phyloP scores from a whole-genome alignment of 1,139 yeast genomes.

The Suhomyces ambrosiae region DNA sequence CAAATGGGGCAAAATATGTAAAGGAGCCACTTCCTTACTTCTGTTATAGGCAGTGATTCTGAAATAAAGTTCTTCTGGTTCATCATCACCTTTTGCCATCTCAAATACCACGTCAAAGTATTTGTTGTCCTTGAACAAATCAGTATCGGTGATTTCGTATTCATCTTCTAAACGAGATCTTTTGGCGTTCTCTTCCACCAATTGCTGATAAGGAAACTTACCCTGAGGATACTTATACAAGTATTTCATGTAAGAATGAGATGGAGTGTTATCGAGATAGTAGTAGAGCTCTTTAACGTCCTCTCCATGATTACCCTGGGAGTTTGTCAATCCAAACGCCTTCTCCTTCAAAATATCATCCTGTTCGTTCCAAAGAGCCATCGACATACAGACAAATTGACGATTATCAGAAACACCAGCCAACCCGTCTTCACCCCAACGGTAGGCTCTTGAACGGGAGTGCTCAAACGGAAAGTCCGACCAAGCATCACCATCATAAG shows the following conservation, averaged over 20 bases:
- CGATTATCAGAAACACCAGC: slow-evolving; percentile 91
- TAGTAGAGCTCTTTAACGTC: slow-evolving; percentile 86
- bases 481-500: slow-evolving; percentile 91
- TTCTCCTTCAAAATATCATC: slow-evolving; percentile 87
- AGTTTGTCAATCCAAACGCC: slow-evolving; percentile 86
- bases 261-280: slow-evolving; percentile 86
- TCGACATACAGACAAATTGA: slow-evolving; percentile 71
- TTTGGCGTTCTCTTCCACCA: slow-evolving; percentile 69
- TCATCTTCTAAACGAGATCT: slow-evolving; percentile 67
- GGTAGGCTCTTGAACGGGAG: slow-evolving; percentile 76
- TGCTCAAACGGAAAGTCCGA: slow-evolving; percentile 86
- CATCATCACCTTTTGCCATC: slow-evolving; percentile 84
- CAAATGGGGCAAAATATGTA: slow-evolving; percentile 84
- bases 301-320: slow-evolving; percentile 95
- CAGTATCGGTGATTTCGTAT: slow-evolving; percentile 76
- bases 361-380: slow-evolving; percentile 91
- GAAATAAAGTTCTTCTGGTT: slow-evolving; percentile 79
- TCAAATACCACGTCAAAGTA: slow-evolving; percentile 92
- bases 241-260: slow-evolving; percentile 92
- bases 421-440: slow-evolving; percentile 98
- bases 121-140: slow-evolving; percentile 72
- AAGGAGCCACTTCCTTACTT: slow-evolving; percentile 80
- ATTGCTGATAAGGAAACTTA: slow-evolving; percentile 78
- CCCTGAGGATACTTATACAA: slow-evolving; percentile 89
- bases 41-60: slow-evolving; percentile 90